Evolutionary conservation across 305 asterid species (phyloP), one percentile per base, ranked within the genome.

Genomic region (Euphrasia arctica): DNA sequence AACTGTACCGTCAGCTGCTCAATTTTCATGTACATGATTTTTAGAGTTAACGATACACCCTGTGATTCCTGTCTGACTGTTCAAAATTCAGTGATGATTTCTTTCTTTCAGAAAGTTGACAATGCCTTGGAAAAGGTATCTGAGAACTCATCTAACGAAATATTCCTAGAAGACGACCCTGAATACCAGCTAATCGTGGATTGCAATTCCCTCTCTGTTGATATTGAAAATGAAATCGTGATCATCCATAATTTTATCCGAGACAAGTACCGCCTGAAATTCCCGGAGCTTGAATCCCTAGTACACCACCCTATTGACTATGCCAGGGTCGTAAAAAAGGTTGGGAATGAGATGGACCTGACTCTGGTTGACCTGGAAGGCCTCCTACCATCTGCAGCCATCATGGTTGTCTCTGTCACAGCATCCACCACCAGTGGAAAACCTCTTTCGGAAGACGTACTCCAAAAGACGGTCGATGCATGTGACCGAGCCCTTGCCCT

Each of bases 361-460:
- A 92, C 98, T 0, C 94, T 89, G 64, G 97, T 92, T 68, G 98
- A 92, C 67, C 87, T 92, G 54, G 98, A 92, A 84, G 98, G 97
- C 52, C 87, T 92, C 67, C 65, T 92, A 60, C 98, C 97, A 11
- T 92, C 98, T 15, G 97, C 98, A 56, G 85, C 83, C 61, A 92
- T 92, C 51, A 92, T 92, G 98, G 98, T 92, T 1, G 87, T 92
- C 58, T 92, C 98, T n/a, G 96, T 92, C 45, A 92, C 98, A 5
- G 98, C 97, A 36, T 92, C 98, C 48, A 92, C 98, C 63, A 92
- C 97, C n/a, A 92, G 91, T 68, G 98, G 98, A 57, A 92, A 92
- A 78, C 98, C 95, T 43, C 95, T 92, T 58, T 95, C 97, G 1
- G 93, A 87, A 28, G 96, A 92, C 64, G 91, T 85, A 58, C 73